Base-by-base conservation (phyloP, 495 filamentous ascomycete species). In the Trichoderma reesei region DNA sequence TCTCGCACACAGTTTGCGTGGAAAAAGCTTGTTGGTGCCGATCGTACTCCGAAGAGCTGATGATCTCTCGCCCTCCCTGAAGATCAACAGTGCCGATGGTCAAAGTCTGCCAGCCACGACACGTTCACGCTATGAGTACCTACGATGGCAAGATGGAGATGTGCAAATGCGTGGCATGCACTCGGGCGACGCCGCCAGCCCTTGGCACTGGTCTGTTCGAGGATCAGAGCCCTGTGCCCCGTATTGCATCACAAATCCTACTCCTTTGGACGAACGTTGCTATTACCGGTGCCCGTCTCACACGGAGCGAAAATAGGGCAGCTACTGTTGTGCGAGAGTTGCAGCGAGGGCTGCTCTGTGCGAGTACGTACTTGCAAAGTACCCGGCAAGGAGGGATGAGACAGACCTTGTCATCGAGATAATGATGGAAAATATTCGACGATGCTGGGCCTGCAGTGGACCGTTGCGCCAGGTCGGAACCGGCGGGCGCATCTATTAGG, bases 11-110 rank as follows among this genome's bases (percentile, higher is more conserved):
- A 48, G 20, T 56, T 54, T 56, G 51, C 26, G 10, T 33, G 51
- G 8, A 26, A 56, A 56, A 56, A 56, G 51, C 51, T 56, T 56
- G 51, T 34, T 34, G 51, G 51, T 14, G 51, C 51, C 51, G 51
- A 56, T 56, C 51, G 7, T 14, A 33, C 31, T 56, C 26, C 51
- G 18, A n/a, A 56, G 26, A 33, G 7, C 20, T 56, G 51, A 9
- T 31, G 26, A 56, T 56, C 51, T 34, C 51, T 56, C 26, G 26
- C 51, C 16, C 51, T 33, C 51, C 51, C 51, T 36, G 51, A 56
- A 56, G 51, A 56, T 56, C 51, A 56, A 56, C 20, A 34, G 51
- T 54, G 46, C 20, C n/a, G 20, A 54, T 54, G 14, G 20, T 18
- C 46, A 31, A 18, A 18, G 7, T 18, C n/a, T 54, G 8, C 18